phyloP scores from a whole-genome alignment of 139 green algal species.

The Coccomyxa sp. region DNA sequence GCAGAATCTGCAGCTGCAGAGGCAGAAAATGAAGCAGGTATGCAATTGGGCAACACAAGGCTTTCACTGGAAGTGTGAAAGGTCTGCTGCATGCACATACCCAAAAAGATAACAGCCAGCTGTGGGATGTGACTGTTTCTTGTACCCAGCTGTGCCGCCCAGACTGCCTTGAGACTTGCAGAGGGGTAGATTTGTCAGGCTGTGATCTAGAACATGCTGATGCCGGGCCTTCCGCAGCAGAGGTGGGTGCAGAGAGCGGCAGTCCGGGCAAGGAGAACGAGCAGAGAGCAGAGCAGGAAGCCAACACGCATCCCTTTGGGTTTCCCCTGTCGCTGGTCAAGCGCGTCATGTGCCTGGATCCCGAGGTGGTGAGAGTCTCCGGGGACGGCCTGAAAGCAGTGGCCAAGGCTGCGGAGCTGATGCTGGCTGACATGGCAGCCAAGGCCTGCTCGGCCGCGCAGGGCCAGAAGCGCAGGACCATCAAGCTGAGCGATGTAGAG shows the following conservation, averaged over 20 bases:
- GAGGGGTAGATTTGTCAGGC: too few relatives aligned
- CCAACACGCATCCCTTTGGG: conserved; percentile 12
- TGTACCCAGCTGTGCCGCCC: too few relatives aligned
- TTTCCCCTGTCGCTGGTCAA: conserved; percentile 54
- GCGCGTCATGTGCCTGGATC: conserved; percentile 45
- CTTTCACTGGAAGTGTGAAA: too few relatives aligned
- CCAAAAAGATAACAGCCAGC: too few relatives aligned
- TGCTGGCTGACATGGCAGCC: conserved; percentile 44
- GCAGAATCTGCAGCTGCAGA: background rate
- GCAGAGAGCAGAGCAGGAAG: background rate
- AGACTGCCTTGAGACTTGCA: too few relatives aligned
- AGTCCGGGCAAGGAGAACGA: background rate
- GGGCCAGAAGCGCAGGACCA: conserved; percentile 32
- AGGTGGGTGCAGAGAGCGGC: background rate
- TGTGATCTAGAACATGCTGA: too few relatives aligned
- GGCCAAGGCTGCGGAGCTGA: conserved; percentile 36
- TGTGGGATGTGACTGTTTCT: too few relatives aligned
- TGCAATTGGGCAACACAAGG: too few relatives aligned
- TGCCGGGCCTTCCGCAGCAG: background rate
- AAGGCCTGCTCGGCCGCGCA: conserved; percentile 15
- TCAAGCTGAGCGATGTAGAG: conserved; percentile 33
- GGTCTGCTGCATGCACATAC: too few relatives aligned
- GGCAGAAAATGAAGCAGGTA: background rate
- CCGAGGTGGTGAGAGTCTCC: conserved; percentile 45
- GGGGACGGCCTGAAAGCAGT: conserved; percentile 41